A percentile compares a stretch with the other conserved stretches of the same genome.
phyloP scores from a whole-genome alignment of 345 rosid genomes.

The Citrus medica region DNA sequence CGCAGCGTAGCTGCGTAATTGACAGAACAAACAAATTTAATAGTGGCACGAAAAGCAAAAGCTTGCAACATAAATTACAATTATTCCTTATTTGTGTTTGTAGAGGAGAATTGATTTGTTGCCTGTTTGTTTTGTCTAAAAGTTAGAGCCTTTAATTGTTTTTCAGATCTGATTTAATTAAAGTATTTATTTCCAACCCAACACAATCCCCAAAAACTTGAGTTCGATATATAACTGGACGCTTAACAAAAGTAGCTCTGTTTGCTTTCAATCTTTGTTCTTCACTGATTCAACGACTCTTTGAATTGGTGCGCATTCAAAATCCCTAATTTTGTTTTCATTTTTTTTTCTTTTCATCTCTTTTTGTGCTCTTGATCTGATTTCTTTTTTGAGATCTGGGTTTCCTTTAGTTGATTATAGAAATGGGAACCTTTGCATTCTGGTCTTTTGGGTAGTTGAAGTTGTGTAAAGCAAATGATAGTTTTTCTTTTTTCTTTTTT shows the following conservation, averaged over 20 bases:
- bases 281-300: background rate
- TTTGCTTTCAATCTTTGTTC: conserved; percentile 24
- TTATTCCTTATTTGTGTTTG: background rate
- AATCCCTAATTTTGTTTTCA: conserved; percentile 31
- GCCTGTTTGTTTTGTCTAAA: conserved; percentile 3
- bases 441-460: background rate
- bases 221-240: conserved; percentile 21
- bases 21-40: background rate
- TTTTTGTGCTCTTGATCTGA: conserved; percentile 13
- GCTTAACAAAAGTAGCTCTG: background rate
- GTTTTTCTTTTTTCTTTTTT: conserved; percentile 1
- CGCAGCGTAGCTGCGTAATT: background rate
- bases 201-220: background rate
- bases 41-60: background rate
- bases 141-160: background rate
- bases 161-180: background rate
- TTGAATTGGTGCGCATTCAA: conserved; percentile 32
- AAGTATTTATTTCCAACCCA: background rate
- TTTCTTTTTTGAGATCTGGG: conserved; percentile 29
- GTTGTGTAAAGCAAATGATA: background rate
- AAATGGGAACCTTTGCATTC: conserved; percentile 12
- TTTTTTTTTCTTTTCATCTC: background rate
- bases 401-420: conserved; percentile 3
- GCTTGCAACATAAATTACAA: background rate
- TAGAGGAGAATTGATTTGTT: background rate